phyloP scores from a whole-genome alignment of 176 grass and related monocot genomes.

The Cenchrus purpureus region DNA sequence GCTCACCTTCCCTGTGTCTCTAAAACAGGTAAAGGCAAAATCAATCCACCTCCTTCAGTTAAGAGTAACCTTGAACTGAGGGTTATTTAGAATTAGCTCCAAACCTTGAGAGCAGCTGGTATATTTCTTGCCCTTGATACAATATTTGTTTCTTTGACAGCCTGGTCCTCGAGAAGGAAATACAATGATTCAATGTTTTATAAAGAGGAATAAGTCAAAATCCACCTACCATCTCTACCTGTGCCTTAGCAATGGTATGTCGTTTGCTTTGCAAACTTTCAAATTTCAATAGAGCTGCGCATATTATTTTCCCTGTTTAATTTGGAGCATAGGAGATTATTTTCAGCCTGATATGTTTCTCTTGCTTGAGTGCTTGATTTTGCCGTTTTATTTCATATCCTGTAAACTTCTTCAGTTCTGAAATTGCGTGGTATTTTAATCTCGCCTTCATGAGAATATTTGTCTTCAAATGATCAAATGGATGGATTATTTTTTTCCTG shows the following conservation, averaged over 20 bases:
- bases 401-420: neutral
- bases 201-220: constrained; percentile 99
- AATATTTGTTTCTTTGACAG: constrained; percentile 55
- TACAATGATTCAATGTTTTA: constrained; percentile 85
- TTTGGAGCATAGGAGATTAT: constrained; percentile 4
- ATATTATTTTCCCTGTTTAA: constrained; percentile 8
- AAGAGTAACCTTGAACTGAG: constrained; percentile 1
- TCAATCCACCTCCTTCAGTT: neutral
- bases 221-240: constrained; percentile 93
- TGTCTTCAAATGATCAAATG: constrained; percentile 14
- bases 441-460: neutral
- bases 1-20: constrained; percentile 92
- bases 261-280: neutral
- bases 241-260: constrained; percentile 81
- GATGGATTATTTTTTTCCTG: neutral
- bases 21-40: constrained; percentile 81
- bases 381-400: neutral
- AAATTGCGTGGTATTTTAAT: neutral
- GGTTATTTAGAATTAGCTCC: neutral
- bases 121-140: constrained; percentile 33
- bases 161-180: constrained; percentile 85
- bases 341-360: neutral
- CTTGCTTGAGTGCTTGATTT: constrained; percentile 2
- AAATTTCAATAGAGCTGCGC: neutral
- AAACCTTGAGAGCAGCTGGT: neutral